A percentile compares a stretch with the other conserved stretches of the same genome.
Evolutionary conservation across 139 green algal genomes (phyloP).

Genomic region (Coelastrella sp.): DNA sequence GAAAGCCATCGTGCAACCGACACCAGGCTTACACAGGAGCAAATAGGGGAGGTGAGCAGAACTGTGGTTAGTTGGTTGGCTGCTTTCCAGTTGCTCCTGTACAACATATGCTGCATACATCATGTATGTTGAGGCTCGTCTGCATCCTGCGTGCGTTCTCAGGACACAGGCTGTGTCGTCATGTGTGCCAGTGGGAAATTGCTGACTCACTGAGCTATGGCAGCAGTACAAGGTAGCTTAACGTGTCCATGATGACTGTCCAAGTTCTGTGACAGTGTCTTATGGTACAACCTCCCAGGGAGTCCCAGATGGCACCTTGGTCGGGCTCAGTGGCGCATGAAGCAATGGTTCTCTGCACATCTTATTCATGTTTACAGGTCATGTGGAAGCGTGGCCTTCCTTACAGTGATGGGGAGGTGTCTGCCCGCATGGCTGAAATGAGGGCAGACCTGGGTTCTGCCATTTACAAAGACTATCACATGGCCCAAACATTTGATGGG

Average conservation of each 20-base stretch:
- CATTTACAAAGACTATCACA: conserved; percentile 4
- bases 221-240: too few species aligned
- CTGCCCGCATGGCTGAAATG: conserved; percentile 36
- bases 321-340: neutral
- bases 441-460: conserved; percentile 38
- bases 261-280: too few species aligned
- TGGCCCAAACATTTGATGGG: conserved; percentile 39
- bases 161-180: neutral
- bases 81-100: too few species aligned
- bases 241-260: too few species aligned
- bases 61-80: too few species aligned
- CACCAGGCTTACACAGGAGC: conserved; percentile 8
- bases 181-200: neutral
- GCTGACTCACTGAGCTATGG: too few species aligned
- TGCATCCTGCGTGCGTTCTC: neutral
- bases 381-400: conserved; percentile 2
- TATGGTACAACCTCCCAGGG: neutral
- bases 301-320: neutral
- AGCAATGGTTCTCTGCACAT: neutral
- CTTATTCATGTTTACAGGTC: neutral
- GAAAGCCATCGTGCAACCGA: neutral
- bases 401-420: conserved; percentile 15
- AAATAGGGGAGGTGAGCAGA: neutral
- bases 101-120: neutral
- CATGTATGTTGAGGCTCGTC: neutral